Evolutionary conservation across 2,329 filamentous ascomycete genomes (phyloP).

Genomic region (Helicocarpus griseus): DNA sequence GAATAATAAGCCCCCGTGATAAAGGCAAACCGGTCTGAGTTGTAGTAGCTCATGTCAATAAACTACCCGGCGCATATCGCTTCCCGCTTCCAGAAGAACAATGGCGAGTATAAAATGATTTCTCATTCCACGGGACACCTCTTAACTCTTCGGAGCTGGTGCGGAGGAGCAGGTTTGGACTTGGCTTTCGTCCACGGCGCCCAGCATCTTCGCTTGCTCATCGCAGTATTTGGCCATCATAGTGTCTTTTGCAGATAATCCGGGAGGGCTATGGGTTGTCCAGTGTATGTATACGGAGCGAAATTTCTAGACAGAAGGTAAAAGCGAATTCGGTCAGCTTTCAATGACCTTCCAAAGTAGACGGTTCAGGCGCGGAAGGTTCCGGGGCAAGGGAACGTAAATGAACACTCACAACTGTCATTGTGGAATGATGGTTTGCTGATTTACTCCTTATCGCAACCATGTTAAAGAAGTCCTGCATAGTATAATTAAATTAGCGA

Average conservation of each 20-base stretch:
- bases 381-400: neutral
- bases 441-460: slow-evolving; percentile 25
- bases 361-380: neutral
- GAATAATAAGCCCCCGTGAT: no score
- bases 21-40: no score
- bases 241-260: slow-evolving; percentile 1
- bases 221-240: slow-evolving; percentile 6
- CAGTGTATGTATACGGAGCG: slow-evolving; percentile 6
- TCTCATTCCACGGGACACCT: slow-evolving; percentile 10
- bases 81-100: neutral
- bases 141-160: neutral
- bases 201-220: slow-evolving; percentile 5
- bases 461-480: slow-evolving; percentile 28
- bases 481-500: neutral
- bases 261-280: slow-evolving; percentile 4
- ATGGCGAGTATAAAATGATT: neutral
- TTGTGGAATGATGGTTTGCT: slow-evolving; percentile 6
- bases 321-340: neutral
- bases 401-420: slow-evolving; percentile 4
- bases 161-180: neutral
- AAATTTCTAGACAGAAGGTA: slow-evolving; percentile 2
- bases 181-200: slow-evolving; percentile 1
- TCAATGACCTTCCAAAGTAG: no score
- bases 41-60: no score
- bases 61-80: no score